These are phyloP conservation scores for Prinsepia uniflora DNA, from an alignment of 306 rosid genomes.

Conservation along the genomic window DNA sequence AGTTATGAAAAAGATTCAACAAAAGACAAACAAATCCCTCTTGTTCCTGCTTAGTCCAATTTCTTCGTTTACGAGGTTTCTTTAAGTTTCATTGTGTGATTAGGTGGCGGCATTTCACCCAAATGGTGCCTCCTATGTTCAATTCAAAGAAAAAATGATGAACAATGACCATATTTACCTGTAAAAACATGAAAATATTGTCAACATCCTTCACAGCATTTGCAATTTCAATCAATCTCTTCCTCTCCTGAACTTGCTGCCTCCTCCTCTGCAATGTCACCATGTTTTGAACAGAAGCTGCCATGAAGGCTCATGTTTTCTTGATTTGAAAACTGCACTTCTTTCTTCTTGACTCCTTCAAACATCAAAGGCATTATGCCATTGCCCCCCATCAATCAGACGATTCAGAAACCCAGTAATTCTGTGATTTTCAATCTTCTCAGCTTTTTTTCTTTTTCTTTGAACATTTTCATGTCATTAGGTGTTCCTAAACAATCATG, in stretches of 20 bases:
- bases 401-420: constrained; percentile 4
- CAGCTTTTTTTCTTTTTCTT: constrained; percentile 9
- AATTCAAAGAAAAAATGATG: not conserved
- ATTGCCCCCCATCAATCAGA: too few relatives aligned
- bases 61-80: too few relatives aligned
- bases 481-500: constrained; percentile 3
- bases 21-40: too few relatives aligned
- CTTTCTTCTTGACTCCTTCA: constrained; percentile 19
- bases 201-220: constrained; percentile 31
- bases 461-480: constrained; percentile 12
- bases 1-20: too few relatives aligned
- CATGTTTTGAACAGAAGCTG: constrained; percentile 29
- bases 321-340: constrained; percentile 9
- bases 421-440: not conserved
- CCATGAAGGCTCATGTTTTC: constrained; percentile 23
- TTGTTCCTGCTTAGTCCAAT: too few relatives aligned
- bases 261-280: constrained; percentile 14
- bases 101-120: too few relatives aligned
- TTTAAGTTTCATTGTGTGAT: too few relatives aligned
- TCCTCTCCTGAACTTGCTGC: constrained; percentile 25
- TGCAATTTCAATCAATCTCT: constrained; percentile 25
- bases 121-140: too few relatives aligned
- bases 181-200: constrained; percentile 24
- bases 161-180: constrained; percentile 17
- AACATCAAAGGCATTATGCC: too few relatives aligned